A percentile compares a stretch with the other conserved stretches of the same genome.
Evolutionary conservation across 495 filamentous ascomycete species (phyloP).

Genomic region (Penicillium herquei): DNA sequence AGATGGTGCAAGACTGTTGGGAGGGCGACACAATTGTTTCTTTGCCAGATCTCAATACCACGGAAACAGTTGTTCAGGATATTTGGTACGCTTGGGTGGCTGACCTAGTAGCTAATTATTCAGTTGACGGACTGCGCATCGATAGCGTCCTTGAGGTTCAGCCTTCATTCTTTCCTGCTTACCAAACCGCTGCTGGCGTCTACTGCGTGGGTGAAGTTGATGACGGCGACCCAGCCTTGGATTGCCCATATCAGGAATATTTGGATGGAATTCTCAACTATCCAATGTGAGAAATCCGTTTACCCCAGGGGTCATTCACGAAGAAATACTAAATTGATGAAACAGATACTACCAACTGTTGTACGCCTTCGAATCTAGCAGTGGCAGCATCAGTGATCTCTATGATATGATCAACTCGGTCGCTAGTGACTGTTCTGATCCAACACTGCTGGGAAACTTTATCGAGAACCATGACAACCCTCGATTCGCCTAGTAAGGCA

Average conservation of each 20-base stretch:
- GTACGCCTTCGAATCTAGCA: constrained; percentile 58
- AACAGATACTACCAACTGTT: constrained; percentile 55
- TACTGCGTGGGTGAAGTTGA: constrained; percentile 70
- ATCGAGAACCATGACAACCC: constrained; percentile 78
- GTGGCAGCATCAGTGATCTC: constrained; percentile 56
- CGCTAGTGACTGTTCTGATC: constrained; percentile 54
- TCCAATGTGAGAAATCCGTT: constrained; percentile 30
- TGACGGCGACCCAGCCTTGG: constrained; percentile 59
- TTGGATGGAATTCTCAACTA: constrained; percentile 69
- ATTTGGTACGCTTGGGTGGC: constrained; percentile 66
- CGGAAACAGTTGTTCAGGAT: constrained; percentile 51
- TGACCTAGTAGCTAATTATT: constrained; percentile 61
- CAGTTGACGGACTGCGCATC: constrained; percentile 75
- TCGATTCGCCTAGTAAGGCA: constrained; percentile 57
- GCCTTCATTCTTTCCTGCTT: constrained; percentile 65
- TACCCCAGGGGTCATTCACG: too few relatives aligned
- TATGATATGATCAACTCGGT: constrained; percentile 58
- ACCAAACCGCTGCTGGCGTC: constrained; percentile 63
- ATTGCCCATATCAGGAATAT: constrained; percentile 62
- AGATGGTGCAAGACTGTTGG: constrained; percentile 58
- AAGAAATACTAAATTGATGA: neutral
- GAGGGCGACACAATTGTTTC: constrained; percentile 58
- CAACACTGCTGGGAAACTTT: constrained; percentile 69
- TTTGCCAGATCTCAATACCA: constrained; percentile 69
- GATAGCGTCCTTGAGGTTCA: constrained; percentile 76